These are phyloP conservation scores for Stereocaulon alpinum DNA, from an alignment of 495 filamentous ascomycete species.

Conservation along the genomic window DNA sequence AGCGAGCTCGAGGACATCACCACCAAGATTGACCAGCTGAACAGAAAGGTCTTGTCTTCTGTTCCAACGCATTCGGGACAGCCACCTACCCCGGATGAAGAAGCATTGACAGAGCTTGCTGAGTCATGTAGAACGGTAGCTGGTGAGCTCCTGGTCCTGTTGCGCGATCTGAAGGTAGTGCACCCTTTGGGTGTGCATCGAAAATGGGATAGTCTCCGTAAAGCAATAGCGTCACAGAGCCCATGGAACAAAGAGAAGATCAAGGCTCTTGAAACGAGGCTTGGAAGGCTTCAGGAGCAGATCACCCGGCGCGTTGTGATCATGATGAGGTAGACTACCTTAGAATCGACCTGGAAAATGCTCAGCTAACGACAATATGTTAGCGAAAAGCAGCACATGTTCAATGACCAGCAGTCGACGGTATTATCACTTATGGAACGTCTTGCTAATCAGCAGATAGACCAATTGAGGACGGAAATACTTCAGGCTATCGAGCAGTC, in stretches of 20 bases:
- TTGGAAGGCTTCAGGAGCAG: background rate
- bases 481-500: background rate
- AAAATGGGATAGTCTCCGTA: background rate
- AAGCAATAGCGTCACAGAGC: constrained; percentile 1
- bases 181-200: background rate
- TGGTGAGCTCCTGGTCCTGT: background rate
- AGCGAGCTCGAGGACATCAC: too few species aligned
- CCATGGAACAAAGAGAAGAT: constrained; percentile 9
- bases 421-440: background rate
- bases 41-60: too few species aligned
- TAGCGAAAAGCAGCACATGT: background rate
- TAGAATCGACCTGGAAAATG: background rate
- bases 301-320: background rate
- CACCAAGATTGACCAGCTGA: too few species aligned
- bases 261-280: background rate
- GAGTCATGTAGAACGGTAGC: background rate
- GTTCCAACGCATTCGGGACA: too few species aligned
- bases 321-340: constrained; percentile 11
- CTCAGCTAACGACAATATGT: background rate
- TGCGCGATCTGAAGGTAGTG: background rate
- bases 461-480: constrained; percentile 2
- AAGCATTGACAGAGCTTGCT: background rate
- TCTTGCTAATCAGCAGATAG: background rate
- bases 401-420: constrained; percentile 1
- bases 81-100: background rate